Base-by-base conservation (phyloP, 805 yeast genomes). In the Zygosaccharomyces lentus region DNA sequence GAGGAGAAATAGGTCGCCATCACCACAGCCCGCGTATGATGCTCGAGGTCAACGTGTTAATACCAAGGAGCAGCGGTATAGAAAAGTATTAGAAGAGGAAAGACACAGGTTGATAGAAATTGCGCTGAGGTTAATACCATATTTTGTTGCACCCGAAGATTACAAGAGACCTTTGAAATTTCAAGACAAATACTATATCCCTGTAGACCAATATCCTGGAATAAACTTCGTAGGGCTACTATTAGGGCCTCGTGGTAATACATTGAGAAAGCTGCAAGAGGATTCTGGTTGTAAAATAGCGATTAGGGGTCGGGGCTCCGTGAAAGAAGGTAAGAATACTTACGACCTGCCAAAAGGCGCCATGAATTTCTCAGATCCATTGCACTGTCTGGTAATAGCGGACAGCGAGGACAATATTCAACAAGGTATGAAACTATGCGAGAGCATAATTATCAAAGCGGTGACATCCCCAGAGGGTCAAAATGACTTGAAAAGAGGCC, bases 191-290 rank as follows among this genome's bases (percentile, higher is more conserved):
- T 74, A 87, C 41, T 90, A 78, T 62, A 77, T 93, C 10, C 98
- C 98, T 1, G 86, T 80, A 2, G 76, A 81, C 32, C 91, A 87
- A 49, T 83, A 88, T 67, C 97, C 98, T 0, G 91, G 84, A 41
- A 83, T 93, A 55, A 93, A 93, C 67, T 91, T 91, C 61, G 86
- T 93, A 43, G 99, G 99, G 0, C 72, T 85, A 43, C 68, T 93
- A 16, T 66, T 93, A 41, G 99, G 99, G 0, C 99, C 99, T 26
- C 81, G 99, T 71, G 99, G 98, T 19, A 84, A 85, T 56, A 91
- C 96, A 0, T 68, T 91, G 56, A 78, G 86, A 49, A 78, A 80
- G 55, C 68, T 95, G 65, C 95, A 91, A 61, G 81, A 78, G 24
- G 81, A 84, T 41, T 83, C 95, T 32, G 96, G 96, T 1, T 96